Percentiles rank a stretch among this genome's conserved stretches.
Evolutionary conservation across 2,329 filamentous ascomycete species (phyloP).

Genomic region (Ilyonectria mors-panacis): DNA sequence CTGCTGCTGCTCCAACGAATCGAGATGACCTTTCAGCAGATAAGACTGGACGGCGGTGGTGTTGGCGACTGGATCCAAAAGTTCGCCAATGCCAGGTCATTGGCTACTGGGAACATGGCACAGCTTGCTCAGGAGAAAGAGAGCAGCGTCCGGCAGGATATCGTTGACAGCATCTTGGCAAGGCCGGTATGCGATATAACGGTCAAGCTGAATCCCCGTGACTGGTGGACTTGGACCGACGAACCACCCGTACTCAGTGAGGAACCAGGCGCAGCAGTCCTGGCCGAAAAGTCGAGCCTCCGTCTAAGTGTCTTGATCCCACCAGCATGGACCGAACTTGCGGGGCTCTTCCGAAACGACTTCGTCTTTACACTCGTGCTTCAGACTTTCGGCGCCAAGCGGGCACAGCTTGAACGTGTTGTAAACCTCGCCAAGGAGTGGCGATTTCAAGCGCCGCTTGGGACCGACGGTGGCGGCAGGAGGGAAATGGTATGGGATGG

Average conservation of each 20-base stretch:
- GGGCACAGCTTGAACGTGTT: slow-evolving; percentile 10
- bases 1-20: slow-evolving; percentile 16
- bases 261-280: not conserved
- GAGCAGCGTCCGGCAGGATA: not conserved
- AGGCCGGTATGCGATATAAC: not conserved
- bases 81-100: slow-evolving; percentile 6
- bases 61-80: slow-evolving; percentile 2
- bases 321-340: not conserved
- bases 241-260: slow-evolving; percentile 1
- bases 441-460: slow-evolving; percentile 3
- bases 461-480: not conserved
- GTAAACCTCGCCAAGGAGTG: slow-evolving; percentile 3
- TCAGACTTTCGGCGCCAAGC: slow-evolving; percentile 19
- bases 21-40: slow-evolving; percentile 19
- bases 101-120: slow-evolving; percentile 1
- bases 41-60: not conserved
- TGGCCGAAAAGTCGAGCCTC: not conserved
- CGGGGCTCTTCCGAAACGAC: slow-evolving; percentile 2
- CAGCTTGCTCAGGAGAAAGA: not conserved
- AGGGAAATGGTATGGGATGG: slow-evolving; percentile 20
- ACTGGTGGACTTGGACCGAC: slow-evolving; percentile 22
- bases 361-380: slow-evolving; percentile 10
- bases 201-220: slow-evolving; percentile 20
- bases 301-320: not conserved
- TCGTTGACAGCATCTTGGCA: slow-evolving; percentile 10